These are phyloP conservation scores for Russula foetens DNA, from an alignment of 768 basidiomycete species.

Conservation along the genomic window DNA sequence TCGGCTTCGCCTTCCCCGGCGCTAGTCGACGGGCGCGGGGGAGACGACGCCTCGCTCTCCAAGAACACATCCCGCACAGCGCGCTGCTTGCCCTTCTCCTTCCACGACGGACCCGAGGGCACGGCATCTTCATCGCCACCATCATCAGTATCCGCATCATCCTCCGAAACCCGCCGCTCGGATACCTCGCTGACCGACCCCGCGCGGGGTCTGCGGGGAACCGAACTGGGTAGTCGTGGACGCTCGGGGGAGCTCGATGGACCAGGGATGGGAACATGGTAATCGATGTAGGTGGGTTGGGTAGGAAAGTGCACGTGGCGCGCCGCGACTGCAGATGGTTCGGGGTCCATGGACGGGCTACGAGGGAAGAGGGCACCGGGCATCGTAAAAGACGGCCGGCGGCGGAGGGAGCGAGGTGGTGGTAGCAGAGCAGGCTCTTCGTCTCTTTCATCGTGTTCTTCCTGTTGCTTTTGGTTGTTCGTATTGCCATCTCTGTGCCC, in stretches of 20 bases:
- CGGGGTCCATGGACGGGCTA: slow-evolving; percentile 46
- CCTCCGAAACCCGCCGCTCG: background rate
- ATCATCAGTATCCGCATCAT: background rate
- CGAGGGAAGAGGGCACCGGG: slow-evolving; percentile 73
- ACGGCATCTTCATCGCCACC: background rate
- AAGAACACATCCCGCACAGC: background rate
- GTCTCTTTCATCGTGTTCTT: background rate
- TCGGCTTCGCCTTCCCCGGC: background rate
- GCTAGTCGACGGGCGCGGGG: background rate
- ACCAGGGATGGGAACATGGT: slow-evolving; percentile 1
- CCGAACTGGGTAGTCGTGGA: background rate
- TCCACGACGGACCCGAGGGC: slow-evolving; percentile 9
- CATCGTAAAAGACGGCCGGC: slow-evolving; percentile 53
- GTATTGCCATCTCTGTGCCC: background rate
- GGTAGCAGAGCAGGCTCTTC: slow-evolving; percentile 26
- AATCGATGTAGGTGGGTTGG: slow-evolving; percentile 4
- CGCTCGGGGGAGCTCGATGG: slow-evolving; percentile 11
- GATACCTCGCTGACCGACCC: background rate
- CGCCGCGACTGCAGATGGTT: slow-evolving; percentile 29
- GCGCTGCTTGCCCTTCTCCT: slow-evolving; percentile 27
- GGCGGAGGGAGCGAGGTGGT: slow-evolving; percentile 29
- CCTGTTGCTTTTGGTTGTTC: slow-evolving; percentile 17
- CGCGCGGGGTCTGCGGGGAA: background rate
- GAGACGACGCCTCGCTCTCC: background rate
- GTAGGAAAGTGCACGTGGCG: slow-evolving; percentile 37